These are phyloP conservation scores for Patellifolia procumbens DNA, from an alignment of 179 eudicot genomes.

Conservation along the genomic window DNA sequence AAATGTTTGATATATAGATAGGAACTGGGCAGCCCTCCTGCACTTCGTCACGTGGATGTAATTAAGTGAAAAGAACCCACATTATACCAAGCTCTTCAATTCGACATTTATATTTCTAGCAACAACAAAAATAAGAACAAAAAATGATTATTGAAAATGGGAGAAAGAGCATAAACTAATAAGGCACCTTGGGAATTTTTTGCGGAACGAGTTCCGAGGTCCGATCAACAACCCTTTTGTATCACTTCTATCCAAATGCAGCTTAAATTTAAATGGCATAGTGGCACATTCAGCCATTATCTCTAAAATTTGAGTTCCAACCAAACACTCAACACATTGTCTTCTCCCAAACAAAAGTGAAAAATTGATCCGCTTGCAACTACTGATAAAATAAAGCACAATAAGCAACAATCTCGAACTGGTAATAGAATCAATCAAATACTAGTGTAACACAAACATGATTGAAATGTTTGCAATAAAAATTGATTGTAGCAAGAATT, in stretches of 20 bases:
- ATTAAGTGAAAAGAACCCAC: neutral
- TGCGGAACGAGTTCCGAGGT: constrained; percentile 27
- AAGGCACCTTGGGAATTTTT: constrained; percentile 22
- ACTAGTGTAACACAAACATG: neutral
- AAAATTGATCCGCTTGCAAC: constrained; percentile 8
- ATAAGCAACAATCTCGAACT: neutral
- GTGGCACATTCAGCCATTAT: constrained; percentile 55
- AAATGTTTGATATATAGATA: too few species aligned
- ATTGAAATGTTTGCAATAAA: neutral
- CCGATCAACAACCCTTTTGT: constrained; percentile 28
- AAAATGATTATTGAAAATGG: neutral
- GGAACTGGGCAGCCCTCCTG: too few species aligned
- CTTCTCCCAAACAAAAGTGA: constrained; percentile 1
- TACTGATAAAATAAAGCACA: neutral
- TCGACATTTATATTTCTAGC: neutral
- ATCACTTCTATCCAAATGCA: constrained; percentile 30
- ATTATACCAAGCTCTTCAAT: neutral
- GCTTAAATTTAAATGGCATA: constrained; percentile 43
- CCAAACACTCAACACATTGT: constrained; percentile 38
- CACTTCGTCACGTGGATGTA: neutral
- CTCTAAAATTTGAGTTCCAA: neutral
- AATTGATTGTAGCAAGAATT: too few species aligned
- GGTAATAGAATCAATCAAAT: neutral
- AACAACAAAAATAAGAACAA: neutral
- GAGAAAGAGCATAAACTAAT: neutral